A percentile compares a stretch with the other conserved stretches of the same genome.
These are phyloP conservation scores for Coccinonectria pachysandricola DNA, from an alignment of 2,329 filamentous ascomycete genomes.

Conservation along the genomic window DNA sequence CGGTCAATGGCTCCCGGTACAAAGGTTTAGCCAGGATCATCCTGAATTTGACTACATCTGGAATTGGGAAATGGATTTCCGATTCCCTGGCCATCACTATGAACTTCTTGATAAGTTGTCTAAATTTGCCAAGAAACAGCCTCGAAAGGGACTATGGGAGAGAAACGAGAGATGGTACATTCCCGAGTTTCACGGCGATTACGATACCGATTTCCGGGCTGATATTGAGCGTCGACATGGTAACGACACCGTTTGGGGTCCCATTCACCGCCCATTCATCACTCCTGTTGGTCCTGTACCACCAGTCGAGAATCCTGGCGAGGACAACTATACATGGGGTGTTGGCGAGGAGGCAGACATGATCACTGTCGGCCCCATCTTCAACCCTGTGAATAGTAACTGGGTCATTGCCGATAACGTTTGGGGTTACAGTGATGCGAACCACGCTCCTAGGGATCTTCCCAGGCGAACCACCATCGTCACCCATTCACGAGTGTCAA, in stretches of 20 bases:
- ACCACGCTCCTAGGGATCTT: constrained; percentile 41
- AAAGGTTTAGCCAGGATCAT: constrained; percentile 65
- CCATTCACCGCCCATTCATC: constrained; percentile 47
- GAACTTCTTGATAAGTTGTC: constrained; percentile 60
- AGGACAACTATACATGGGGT: constrained; percentile 67
- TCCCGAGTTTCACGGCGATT: constrained; percentile 56
- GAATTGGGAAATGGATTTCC: constrained; percentile 81
- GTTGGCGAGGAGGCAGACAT: constrained; percentile 67
- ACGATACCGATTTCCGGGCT: constrained; percentile 55
- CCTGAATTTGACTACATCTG: constrained; percentile 74
- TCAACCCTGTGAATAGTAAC: constrained; percentile 60
- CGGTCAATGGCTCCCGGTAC: constrained; percentile 61
- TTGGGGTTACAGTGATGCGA: constrained; percentile 51
- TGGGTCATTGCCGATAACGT: constrained; percentile 63
- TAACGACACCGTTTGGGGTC: constrained; percentile 55
- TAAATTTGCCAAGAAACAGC: constrained; percentile 55
- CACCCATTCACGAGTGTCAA: constrained; percentile 64
- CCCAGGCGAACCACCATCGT: constrained; percentile 69
- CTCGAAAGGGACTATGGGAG: constrained; percentile 64
- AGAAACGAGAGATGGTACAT: constrained; percentile 65
- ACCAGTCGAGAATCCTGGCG: constrained; percentile 43
- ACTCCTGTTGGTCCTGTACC: constrained; percentile 54
- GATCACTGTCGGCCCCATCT: constrained; percentile 68
- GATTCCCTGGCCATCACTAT: constrained; percentile 73
- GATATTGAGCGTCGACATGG: constrained; percentile 46